Percentiles rank a stretch among this genome's conserved stretches.
These are phyloP conservation scores for Phlyctochytrium arcticum DNA, from an alignment of 192 early-diverging fungal genomes.

Conservation along the genomic window DNA sequence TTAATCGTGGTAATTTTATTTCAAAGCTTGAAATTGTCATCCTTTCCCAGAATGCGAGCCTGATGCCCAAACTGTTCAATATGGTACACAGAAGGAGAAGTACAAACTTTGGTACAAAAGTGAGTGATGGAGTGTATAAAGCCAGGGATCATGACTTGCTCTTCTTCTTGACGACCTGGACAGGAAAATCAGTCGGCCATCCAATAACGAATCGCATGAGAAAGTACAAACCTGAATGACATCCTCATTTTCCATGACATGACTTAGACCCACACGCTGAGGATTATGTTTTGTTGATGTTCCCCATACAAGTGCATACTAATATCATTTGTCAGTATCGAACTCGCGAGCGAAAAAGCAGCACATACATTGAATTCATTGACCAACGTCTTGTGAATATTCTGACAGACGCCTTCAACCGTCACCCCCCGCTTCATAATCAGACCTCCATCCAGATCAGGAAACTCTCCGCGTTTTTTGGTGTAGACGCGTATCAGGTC, in stretches of 20 bases:
- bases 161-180: constrained; percentile 17
- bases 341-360: not conserved
- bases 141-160: too few relatives aligned
- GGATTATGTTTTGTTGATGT: constrained; percentile 95
- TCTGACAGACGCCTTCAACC: constrained; percentile 62
- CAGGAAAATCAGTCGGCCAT: too few relatives aligned
- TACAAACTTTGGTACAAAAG: too few relatives aligned
- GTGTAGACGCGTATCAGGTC: constrained; percentile 92
- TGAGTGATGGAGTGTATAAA: too few relatives aligned
- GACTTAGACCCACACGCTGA: constrained; percentile 83
- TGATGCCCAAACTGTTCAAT: too few relatives aligned
- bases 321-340: constrained; percentile 6
- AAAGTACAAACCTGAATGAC: constrained; percentile 65
- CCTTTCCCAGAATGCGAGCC: too few relatives aligned
- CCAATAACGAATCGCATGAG: too few relatives aligned
- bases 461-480: constrained; percentile 90
- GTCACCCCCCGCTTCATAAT: constrained; percentile 66
- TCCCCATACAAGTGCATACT: constrained; percentile 96
- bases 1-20: too few relatives aligned
- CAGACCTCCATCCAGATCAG: constrained; percentile 88
- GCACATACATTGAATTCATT: constrained; percentile 69
- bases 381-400: constrained; percentile 82
- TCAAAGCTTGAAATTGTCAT: too few relatives aligned
- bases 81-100: too few relatives aligned
- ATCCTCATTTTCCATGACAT: constrained; percentile 85